Evolutionary conservation across 805 yeast species (phyloP), one percentile per base, ranked within the genome.

Genomic region (Nakazawaea wickerhamii): DNA sequence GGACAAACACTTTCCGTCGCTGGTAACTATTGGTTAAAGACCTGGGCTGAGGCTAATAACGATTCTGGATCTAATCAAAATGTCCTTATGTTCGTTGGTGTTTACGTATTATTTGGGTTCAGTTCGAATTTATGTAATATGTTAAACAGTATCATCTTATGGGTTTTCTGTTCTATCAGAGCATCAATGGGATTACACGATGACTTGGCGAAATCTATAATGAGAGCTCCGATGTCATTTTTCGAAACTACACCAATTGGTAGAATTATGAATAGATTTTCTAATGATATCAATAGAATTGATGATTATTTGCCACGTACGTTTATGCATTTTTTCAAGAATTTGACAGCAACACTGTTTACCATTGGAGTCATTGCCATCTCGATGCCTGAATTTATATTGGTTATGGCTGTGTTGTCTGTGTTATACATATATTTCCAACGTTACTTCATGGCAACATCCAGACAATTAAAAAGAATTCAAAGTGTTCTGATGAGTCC

Each of bases 211-310:
- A 62, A 63, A 31, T 51, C 63, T 42, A 93, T 90, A 11, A 63
- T 91, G 46, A 73, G 90, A 50, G 93, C 96, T 0, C 97, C 97
- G 48, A 91, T 90, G 97, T 75, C 87, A 25, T 90, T 91, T 60
- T 90, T 90, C 57, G 98, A 90, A 63, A 88, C 96, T 1, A 90
- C 98, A 0, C 98, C 97, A 43, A 80, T 89, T 50, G 98, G 98
- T 28, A 76, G 98, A 65, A 77, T 90, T 44, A 68, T 89, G 60
- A 90, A 90, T 67, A 72, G 98, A 59, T 90, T 90, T 60, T 86
- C 96, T 3, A 89, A 79, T 59, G 98, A 90, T 69, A 77, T 90
- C 41, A 86, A 86, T 64, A 85, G 85, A 59, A 79, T 91, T 48
- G 98, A 90, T 65, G 95, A 87, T 57, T 68, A 70, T 22, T 65